Evolutionary conservation across 805 yeast species (phyloP).

Genomic region (Wickerhamomyces bisporus): DNA sequence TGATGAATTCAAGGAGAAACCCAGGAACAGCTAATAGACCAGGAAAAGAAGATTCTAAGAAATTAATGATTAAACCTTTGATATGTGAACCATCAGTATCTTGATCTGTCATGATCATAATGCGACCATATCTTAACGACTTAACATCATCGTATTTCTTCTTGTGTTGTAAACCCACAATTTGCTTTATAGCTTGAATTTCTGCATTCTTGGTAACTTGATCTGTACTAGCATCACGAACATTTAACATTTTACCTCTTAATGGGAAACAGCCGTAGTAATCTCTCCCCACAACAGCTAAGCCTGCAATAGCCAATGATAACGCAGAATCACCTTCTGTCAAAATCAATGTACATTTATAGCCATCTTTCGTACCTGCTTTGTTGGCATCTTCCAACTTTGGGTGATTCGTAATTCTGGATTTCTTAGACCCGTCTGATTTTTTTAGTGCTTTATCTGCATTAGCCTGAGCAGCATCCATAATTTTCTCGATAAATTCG

Average conservation of each 20-base stretch:
- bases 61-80: slow-evolving; percentile 91
- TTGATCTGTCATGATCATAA: slow-evolving; percentile 99
- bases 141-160: slow-evolving; percentile 71
- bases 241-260: slow-evolving; percentile 91
- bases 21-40: slow-evolving; percentile 89
- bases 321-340: slow-evolving; percentile 98
- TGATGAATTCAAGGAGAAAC: slow-evolving; percentile 86
- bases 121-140: slow-evolving; percentile 86
- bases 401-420: slow-evolving; percentile 80
- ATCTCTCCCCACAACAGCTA: slow-evolving; percentile 93
- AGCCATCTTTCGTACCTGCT: slow-evolving; percentile 92
- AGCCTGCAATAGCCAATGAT: slow-evolving; percentile 87
- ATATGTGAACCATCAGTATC: slow-evolving; percentile 99
- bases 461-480: slow-evolving; percentile 80
- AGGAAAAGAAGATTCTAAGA: slow-evolving; percentile 89
- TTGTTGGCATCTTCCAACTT: slow-evolving; percentile 93
- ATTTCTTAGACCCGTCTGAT: slow-evolving; percentile 81
- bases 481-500: slow-evolving; percentile 60
- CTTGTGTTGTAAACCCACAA: slow-evolving; percentile 92
- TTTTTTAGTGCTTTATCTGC: slow-evolving; percentile 84
- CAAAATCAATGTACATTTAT: slow-evolving; percentile 84
- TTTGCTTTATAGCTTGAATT: slow-evolving; percentile 91
- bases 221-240: slow-evolving; percentile 95
- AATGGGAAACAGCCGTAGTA: slow-evolving; percentile 92
- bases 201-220: slow-evolving; percentile 91